Evolutionary conservation across 331 rosid species (phyloP), one percentile per base, ranked within the genome.

Genomic region (Acacia concinna): DNA sequence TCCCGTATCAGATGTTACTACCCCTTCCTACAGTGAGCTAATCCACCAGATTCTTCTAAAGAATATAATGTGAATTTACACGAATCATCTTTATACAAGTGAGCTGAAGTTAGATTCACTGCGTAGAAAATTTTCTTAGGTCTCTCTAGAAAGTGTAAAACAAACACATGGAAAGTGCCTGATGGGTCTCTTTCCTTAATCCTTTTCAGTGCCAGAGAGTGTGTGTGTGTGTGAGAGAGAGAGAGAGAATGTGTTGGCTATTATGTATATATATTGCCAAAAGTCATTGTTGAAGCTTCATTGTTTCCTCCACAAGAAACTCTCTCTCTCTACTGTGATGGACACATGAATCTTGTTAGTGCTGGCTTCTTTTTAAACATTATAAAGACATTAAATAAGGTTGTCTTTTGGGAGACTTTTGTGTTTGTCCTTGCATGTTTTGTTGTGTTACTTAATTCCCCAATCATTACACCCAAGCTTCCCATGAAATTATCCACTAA

Each of bases 331-430:
- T 78, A 31, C 86, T 86, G 87, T 86, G 81, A 84, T 85, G 59
- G 85, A 88, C 97, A 88, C 97, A 88, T 92, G 98, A 94, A 92
- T 88, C 89, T 89, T 83, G 82, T 79, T 68, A 78, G 73, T 81
- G 87, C 80, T 87, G 83, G 75, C 71, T 72, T 76, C 80, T 85
- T 89, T 47, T 41, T 68, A 59, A 17, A 70, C 79, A 71, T 74
- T 47, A 74, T 64, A 57, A 71, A 65, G 40, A 28, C 66, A 87
- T 83, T 82, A 76, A 80, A 59, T 60, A 38, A 47, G 56, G 67
- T 56, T 66, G 78, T 56, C 49, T 20, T 54, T 52, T n/a, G 76
- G 20, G 14, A 57, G 57, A 23, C 83, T 76, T 86, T 84, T 84
- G 87, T 85, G 74, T 86, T 86, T 90, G 85, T 90, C 82, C 83